Evolutionary conservation across 306 rosid species (phyloP).

Genomic region (Inga laurina): DNA sequence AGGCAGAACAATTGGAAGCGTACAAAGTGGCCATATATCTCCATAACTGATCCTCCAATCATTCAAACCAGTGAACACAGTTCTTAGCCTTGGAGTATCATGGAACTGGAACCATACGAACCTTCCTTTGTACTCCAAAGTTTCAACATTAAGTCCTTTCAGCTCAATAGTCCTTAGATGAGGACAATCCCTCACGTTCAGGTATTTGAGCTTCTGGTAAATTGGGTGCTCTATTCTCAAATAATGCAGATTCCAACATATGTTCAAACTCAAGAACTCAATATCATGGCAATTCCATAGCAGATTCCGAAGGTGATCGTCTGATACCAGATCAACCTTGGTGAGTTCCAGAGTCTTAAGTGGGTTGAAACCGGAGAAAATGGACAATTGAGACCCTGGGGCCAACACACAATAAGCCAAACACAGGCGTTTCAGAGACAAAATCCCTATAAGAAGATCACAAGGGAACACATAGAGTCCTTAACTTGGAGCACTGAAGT

Average conservation of each 20-base stretch:
- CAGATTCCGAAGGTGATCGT: not conserved
- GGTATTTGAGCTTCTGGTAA: constrained; percentile 36
- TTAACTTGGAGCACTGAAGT: not conserved
- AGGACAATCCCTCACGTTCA: constrained; percentile 37
- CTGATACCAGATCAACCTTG: constrained; percentile 32
- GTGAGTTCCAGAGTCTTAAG: constrained; percentile 28
- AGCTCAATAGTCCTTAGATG: constrained; percentile 26
- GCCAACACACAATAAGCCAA: constrained; percentile 40
- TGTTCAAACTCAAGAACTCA: constrained; percentile 24
- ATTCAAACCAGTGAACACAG: constrained; percentile 9
- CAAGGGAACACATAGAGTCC: constrained; percentile 39
- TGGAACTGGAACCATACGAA: constrained; percentile 6
- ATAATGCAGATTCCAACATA: constrained; percentile 24
- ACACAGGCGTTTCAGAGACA: constrained; percentile 23
- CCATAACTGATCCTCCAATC: not conserved
- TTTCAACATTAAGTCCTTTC: constrained; percentile 17
- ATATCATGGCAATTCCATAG: constrained; percentile 28
- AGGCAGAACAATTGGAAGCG: constrained; percentile 31
- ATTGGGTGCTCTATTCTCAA: constrained; percentile 21
- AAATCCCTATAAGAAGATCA: constrained; percentile 1
- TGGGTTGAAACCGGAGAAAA: constrained; percentile 7
- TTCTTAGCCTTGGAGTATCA: constrained; percentile 25
- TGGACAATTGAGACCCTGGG: not conserved
- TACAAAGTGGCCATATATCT: constrained; percentile 5
- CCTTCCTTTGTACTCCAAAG: constrained; percentile 40